These are phyloP conservation scores for Pulveroboletus ridleyi DNA, from an alignment of 1,284 basidiomycete species.

Conservation along the genomic window DNA sequence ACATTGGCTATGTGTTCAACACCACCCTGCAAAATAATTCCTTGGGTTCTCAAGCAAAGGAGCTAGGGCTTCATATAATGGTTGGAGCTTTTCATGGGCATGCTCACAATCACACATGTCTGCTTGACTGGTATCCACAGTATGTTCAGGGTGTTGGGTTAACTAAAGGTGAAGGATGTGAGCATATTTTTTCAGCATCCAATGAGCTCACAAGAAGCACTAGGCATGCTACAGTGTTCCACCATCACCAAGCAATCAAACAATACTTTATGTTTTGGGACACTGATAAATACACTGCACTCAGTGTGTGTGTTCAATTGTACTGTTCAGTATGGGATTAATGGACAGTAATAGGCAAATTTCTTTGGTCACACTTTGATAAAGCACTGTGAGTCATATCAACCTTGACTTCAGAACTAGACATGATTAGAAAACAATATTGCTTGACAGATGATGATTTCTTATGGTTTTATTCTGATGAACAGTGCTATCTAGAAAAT, in stretches of 20 bases:
- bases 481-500: too few relatives aligned
- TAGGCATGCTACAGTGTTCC: constrained; percentile 5
- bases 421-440: too few relatives aligned
- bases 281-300: too few relatives aligned
- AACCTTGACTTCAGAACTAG: too few relatives aligned
- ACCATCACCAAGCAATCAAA: constrained; percentile 19
- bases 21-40: background rate
- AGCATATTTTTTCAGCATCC: constrained; percentile 17
- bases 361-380: too few relatives aligned
- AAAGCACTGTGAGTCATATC: too few relatives aligned
- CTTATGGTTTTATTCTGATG: too few relatives aligned
- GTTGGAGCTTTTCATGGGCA: constrained; percentile 39
- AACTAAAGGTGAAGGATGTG: constrained; percentile 14
- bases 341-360: too few relatives aligned
- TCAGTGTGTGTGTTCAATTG: too few relatives aligned
- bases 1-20: constrained; percentile 16
- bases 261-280: constrained; percentile 22
- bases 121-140: constrained; percentile 15
- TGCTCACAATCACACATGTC: constrained; percentile 29
- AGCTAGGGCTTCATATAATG: constrained; percentile 12
- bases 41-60: background rate
- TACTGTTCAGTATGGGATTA: too few relatives aligned
- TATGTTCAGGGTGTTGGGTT: background rate
- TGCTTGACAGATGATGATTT: too few relatives aligned
- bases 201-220: constrained; percentile 14